Evolutionary conservation across 2,329 filamentous ascomycete genomes (phyloP).

Genomic region (Cladosporium phlei): DNA sequence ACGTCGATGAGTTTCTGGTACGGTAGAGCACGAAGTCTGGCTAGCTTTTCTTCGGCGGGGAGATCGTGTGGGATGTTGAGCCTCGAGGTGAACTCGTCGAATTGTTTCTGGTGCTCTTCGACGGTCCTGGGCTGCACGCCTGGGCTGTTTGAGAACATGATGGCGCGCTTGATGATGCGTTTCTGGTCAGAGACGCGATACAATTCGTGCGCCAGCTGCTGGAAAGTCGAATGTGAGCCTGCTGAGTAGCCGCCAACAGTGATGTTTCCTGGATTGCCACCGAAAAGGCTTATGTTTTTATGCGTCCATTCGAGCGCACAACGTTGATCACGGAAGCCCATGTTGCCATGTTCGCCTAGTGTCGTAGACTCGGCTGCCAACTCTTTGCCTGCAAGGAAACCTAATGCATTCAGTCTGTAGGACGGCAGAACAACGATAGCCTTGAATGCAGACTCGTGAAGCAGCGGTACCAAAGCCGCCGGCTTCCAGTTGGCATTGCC

Average conservation of each 20-base stretch:
- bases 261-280: conserved; percentile 47
- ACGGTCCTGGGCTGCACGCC: conserved; percentile 50
- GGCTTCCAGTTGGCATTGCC: conserved; percentile 45
- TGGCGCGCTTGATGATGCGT: conserved; percentile 46
- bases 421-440: conserved; percentile 52
- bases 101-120: conserved; percentile 47
- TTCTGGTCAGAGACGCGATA: conserved; percentile 42
- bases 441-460: conserved; percentile 46
- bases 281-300: conserved; percentile 49
- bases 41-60: conserved; percentile 41
- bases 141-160: conserved; percentile 54
- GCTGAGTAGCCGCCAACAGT: conserved; percentile 55
- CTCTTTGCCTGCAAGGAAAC: conserved; percentile 51
- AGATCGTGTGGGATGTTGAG: conserved; percentile 42
- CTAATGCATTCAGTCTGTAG: conserved; percentile 54
- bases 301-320: conserved; percentile 53
- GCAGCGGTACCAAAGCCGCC: conserved; percentile 41
- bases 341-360: conserved; percentile 41
- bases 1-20: conserved; percentile 40
- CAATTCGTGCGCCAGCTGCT: conserved; percentile 55
- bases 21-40: conserved; percentile 39
- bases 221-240: conserved; percentile 52
- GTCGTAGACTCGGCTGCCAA: conserved; percentile 39
- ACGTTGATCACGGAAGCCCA: conserved; percentile 56
- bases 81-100: conserved; percentile 44